phyloP scores from a whole-genome alignment of 148 eudicot genomes.

The Camellia granthamiana region DNA sequence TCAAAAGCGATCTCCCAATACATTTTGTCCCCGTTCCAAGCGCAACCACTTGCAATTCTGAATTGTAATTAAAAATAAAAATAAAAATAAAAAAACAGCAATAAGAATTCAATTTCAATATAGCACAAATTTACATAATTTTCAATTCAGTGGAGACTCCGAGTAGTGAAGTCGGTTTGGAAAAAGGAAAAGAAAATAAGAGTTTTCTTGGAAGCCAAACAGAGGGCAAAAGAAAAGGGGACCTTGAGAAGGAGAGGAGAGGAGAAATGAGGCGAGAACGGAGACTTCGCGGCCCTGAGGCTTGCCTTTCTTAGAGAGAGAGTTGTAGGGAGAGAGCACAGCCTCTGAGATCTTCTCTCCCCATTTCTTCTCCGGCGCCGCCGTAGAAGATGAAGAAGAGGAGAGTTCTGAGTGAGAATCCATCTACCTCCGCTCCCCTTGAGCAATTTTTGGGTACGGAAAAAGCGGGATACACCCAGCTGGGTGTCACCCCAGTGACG shows the following conservation, averaged over 20 bases:
- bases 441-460: too few relatives aligned
- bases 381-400: not conserved
- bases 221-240: not conserved
- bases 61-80: constrained; percentile 9
- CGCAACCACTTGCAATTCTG: constrained; percentile 80
- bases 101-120: not conserved
- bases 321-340: constrained; percentile 52
- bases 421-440: not conserved
- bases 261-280: constrained; percentile 76
- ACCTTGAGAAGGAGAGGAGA: constrained; percentile 79
- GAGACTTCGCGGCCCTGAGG: constrained; percentile 88
- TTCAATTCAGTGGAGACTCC: not conserved
- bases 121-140: not conserved
- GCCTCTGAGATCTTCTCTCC: constrained; percentile 59
- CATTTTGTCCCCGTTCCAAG: constrained; percentile 95
- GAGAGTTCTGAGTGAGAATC: constrained; percentile 12
- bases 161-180: not conserved
- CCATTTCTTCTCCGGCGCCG: constrained; percentile 37
- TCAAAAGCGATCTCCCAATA: constrained; percentile 56
- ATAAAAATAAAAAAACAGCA: not conserved
- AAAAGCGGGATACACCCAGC: too few relatives aligned
- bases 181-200: not conserved
- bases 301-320: constrained; percentile 87
- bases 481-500: too few relatives aligned
- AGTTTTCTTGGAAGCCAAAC: not conserved